A percentile compares a stretch with the other conserved stretches of the same genome.
Evolutionary conservation across 169 alveolate species (phyloP).

Genomic region (Ichthyophthirius multifiliis): DNA sequence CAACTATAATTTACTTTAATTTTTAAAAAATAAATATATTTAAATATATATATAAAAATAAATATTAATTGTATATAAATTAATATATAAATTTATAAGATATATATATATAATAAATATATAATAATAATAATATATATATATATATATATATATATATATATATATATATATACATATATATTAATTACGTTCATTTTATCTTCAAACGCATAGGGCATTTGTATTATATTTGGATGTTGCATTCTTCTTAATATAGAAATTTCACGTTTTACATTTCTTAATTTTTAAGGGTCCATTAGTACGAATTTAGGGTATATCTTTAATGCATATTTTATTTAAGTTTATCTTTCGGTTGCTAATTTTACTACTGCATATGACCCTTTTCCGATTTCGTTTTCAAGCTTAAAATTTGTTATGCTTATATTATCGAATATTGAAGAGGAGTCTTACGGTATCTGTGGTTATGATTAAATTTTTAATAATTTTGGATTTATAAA

Average conservation of each 20-base stretch:
- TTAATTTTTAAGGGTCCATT: slow-evolving; percentile 62
- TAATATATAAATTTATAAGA: too few relatives aligned
- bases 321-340: slow-evolving; percentile 61
- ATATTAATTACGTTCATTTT: slow-evolving; percentile 44
- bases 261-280: slow-evolving; percentile 70
- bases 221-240: slow-evolving; percentile 57
- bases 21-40: slow-evolving; percentile 45
- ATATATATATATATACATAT: too few relatives aligned
- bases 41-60: too few relatives aligned
- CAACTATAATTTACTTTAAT: slow-evolving; percentile 45
- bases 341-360: slow-evolving; percentile 37
- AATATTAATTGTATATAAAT: too few relatives aligned
- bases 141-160: slow-evolving; percentile 41
- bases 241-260: slow-evolving; percentile 61
- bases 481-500: too few relatives aligned
- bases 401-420: slow-evolving; percentile 21
- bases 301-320: slow-evolving; percentile 52
- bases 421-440: background rate
- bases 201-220: slow-evolving; percentile 61
- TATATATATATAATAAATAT: slow-evolving; percentile 42
- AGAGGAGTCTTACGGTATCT: too few relatives aligned
- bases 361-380: slow-evolving; percentile 69
- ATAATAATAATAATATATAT: slow-evolving; percentile 47
- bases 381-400: slow-evolving; percentile 71
- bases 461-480: too few relatives aligned